These are phyloP conservation scores for Neckera pumila DNA, from an alignment of 225 moss, liverwort and hornwort species.

Conservation along the genomic window DNA sequence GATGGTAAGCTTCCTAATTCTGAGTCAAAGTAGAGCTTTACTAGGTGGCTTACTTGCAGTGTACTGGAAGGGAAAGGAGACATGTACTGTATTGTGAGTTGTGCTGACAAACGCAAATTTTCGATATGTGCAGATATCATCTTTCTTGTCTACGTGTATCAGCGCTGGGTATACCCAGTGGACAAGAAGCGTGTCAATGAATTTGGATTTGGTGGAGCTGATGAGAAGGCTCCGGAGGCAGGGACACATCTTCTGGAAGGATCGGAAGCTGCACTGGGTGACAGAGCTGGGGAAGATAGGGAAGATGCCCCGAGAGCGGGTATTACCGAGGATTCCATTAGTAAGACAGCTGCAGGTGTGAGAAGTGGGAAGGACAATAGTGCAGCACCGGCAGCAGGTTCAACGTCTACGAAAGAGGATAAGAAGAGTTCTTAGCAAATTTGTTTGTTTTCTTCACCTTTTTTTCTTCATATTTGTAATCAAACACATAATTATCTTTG, in stretches of 20 bases:
- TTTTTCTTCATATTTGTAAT: conserved; percentile 28
- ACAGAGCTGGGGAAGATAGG: conserved; percentile 38
- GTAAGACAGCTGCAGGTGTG: conserved; percentile 41
- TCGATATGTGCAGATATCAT: conserved; percentile 51
- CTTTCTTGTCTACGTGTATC: conserved; percentile 83
- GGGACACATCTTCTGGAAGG: conserved; percentile 25
- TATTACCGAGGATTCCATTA: conserved; percentile 47
- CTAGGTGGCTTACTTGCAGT: not conserved
- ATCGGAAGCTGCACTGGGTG: conserved; percentile 2
- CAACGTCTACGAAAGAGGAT: conserved; percentile 4
- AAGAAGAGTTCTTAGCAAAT: conserved; percentile 38
- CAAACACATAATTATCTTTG: conserved; percentile 13
- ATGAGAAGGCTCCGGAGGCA: conserved; percentile 28
- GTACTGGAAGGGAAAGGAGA: not conserved
- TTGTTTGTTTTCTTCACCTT: not conserved
- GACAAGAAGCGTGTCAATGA: conserved; percentile 90
- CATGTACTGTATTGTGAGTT: not conserved
- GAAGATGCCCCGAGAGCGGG: conserved; percentile 22
- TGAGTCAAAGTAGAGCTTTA: not conserved
- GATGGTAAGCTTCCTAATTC: conserved; percentile 47
- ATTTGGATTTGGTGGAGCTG: conserved; percentile 87
- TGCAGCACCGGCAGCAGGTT: not conserved
- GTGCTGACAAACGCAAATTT: not conserved
- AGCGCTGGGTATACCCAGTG: conserved; percentile 88
- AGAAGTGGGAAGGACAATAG: conserved; percentile 24